Base-by-base conservation (phyloP, 352 stramenopile species). In the Pythium angustatum region DNA sequence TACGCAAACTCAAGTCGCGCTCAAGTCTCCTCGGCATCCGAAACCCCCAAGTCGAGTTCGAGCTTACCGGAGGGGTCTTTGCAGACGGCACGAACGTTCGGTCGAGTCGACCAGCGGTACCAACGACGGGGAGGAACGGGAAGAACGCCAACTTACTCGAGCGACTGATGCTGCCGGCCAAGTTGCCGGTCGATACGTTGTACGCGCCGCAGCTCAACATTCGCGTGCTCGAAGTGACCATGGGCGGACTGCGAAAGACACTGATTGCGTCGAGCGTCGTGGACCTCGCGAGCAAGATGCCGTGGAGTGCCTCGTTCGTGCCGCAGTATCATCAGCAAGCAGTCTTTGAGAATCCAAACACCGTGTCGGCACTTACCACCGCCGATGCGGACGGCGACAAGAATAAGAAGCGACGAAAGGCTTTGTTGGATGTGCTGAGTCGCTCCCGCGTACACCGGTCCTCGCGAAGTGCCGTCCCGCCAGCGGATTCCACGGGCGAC, bases 81-180 rank as follows among this genome's bases (percentile, higher is more conserved):
- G 61, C 69, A 0, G 80, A 88, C 31, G 75, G 76, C 6, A 78
- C 72, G 3, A 81, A 50, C 58, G 62, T 80, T 3, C 66, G 76
- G 1, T 75, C 77, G 2, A 85, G 75, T 0, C 78, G 81, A 26
- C 65, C 80, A 6, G 58, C 52, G 8, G 14, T 45, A 0, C 49
- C 54, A 2, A 54, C 38, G 0, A 48, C 45, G 15, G 59, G 65
- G 2, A 41, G n/a, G 26, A 47, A 64, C 31, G 78, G 71, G 43
- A 93, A 93, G 62, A 88, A 93, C 22, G 83, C 76, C 3, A 93
- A 91, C 24, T 81, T 92, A n/a, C 56, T 92, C 15, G 83, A 93
- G 26, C 68, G 72, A 11, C 69, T 91, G 11, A 68, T 82, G 2
- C 61, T 85, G 11, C 60, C 67, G 5, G 78, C 78, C 0, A 83